Base-by-base conservation (phyloP, 2,329 filamentous ascomycete species). In the Tricladium varicosporioides region DNA sequence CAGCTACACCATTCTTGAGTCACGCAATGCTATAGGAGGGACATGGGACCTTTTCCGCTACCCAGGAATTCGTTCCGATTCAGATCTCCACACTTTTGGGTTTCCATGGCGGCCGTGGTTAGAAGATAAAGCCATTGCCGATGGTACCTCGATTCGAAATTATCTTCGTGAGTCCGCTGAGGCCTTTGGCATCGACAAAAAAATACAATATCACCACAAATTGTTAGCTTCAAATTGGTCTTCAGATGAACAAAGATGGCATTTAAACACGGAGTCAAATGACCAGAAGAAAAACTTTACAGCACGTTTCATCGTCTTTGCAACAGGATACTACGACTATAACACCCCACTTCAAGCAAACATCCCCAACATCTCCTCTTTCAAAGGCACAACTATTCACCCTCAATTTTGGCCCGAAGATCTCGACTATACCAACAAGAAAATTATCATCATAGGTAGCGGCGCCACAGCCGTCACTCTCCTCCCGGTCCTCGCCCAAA, bases 401-500 rank as follows among this genome's bases (percentile, higher is more conserved):
- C 87, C 88, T 1, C 88, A 91, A 63, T 90, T 88, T 72, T 90
- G 87, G 86, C 86, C 87, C 0, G 75, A 84, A 57, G 77, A 86
- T 55, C 74, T 87, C 42, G 82, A 89, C 67, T 88, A 87, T 71
- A 72, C 75, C n/a, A 72, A 78, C 72, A 88, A 89, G 49, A 60
- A 59, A 19, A 59, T 65, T 5, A 22, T 63, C 42, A 58, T 65
- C 71, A 44, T 75, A 76, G 88, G 88, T n/a, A 64, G 61, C 14
- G 91, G 91, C 7, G 91, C 91, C 2, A 95, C 91, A 0, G 87
- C 90, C 5, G 74, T 93, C 49, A 94, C 91, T 0, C 78, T 96
- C 1, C 71, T 95, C 2, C 91, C 91, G 0, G 81, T 79, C 48
- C 73, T 95, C 47, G 83, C 85, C 0, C 74, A 87, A 45, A 82